A percentile compares a stretch with the other conserved stretches of the same genome.
Evolutionary conservation across 495 filamentous ascomycete genomes (phyloP).

Genomic region (Echria macrotheca): DNA sequence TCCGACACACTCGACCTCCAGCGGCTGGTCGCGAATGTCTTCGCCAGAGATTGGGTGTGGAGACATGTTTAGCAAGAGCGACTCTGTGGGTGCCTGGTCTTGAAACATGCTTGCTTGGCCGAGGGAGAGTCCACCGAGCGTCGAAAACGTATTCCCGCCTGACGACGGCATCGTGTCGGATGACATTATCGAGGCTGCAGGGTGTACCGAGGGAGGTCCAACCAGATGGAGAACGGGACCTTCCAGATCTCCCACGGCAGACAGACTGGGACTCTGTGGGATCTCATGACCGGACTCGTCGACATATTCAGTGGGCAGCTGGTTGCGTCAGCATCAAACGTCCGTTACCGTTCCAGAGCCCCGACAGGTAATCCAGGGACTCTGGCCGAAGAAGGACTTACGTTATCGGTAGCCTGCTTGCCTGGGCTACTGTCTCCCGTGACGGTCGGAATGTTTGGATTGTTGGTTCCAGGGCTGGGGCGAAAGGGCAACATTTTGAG

Average conservation of each 20-base stretch:
- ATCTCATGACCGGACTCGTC: neutral
- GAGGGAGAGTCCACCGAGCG: neutral
- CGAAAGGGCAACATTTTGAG: neutral
- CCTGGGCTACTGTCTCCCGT: neutral
- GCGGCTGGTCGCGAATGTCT: neutral
- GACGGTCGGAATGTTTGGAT: neutral
- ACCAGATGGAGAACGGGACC: neutral
- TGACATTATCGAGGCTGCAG: neutral
- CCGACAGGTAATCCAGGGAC: neutral
- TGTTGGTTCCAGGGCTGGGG: neutral
- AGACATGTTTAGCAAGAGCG: neutral
- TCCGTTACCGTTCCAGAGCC: neutral
- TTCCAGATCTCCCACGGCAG: neutral
- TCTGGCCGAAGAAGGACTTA: neutral
- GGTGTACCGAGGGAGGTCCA: neutral
- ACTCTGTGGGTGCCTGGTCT: neutral
- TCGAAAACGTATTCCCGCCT: neutral
- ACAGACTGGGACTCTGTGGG: neutral
- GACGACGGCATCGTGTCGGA: neutral
- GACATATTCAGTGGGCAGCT: neutral
- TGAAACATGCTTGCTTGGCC: neutral
- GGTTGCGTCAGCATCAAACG: neutral
- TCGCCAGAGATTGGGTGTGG: neutral
- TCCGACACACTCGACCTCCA: neutral
- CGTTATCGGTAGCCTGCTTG: neutral